Evolutionary conservation across 768 basidiomycete species (phyloP), one percentile per base, ranked within the genome.

Genomic region (Boletus reticuloceps): DNA sequence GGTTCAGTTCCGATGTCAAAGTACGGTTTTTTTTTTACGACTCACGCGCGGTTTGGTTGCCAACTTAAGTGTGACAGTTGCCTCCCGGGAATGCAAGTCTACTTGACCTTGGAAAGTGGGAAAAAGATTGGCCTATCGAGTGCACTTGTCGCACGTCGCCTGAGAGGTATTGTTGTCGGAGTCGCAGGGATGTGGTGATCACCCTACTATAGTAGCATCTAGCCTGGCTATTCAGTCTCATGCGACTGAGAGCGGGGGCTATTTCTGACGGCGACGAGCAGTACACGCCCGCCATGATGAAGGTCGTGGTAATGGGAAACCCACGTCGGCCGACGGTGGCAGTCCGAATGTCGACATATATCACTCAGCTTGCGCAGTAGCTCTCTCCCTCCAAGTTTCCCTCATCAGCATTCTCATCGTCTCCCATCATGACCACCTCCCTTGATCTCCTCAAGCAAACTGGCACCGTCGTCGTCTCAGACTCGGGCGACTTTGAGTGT

Each of bases 401-500:
- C 29, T n/a, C 45, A n/a, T 12, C 29, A 17, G 16, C 38, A 17
- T 44, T 47, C 16, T 27, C 63, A 42, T 2, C 57, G n/a, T 49
- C 63, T 38, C 75, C 73, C 74, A 81, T 64, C 75, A 91, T 90
- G 89, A 78, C 88, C 58, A 90, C 80, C 66, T 89, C 90, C 45
- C 86, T 92, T 64, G 90, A 91, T 67, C 75, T 72, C 57, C 89
- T 96, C 71, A 96, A 96, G 71, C 82, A 88, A 64, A 89, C 90
- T 66, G 96, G 94, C 67, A 98, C 96, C 69, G 84, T 90, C 72
- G 95, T 98, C 75, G 94, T 96, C 69, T 94, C 92, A 46, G 96
- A 99, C 81, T 95, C 94, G 55, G 96, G 95, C 52, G 95, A 97
- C 76, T 96, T 97, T 70, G 91, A 91, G 75, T 82, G 93, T 79